Conservation (phyloP, 768 basidiomycete species). For the Phlegmacium glaucopus region DNA sequence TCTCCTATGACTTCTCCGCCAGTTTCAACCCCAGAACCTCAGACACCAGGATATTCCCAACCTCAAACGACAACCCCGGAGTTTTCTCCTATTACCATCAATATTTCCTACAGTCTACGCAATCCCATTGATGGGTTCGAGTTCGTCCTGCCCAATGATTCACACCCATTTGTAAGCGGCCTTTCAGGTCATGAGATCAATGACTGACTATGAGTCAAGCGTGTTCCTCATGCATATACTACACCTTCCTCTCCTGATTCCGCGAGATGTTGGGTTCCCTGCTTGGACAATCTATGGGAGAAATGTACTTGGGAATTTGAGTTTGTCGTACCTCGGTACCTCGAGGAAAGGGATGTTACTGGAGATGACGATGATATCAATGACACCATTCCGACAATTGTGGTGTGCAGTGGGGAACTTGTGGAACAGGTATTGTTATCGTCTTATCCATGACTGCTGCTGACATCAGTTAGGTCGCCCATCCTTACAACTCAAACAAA, state of each 20-base stretch:
- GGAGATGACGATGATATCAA: constrained; percentile 48
- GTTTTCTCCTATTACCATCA: constrained; percentile 71
- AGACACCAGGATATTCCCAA: constrained; percentile 49
- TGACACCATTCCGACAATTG: constrained; percentile 74
- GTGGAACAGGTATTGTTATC: constrained; percentile 74
- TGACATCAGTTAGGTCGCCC: constrained; percentile 61
- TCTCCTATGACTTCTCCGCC: constrained; percentile 1
- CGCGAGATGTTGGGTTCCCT: constrained; percentile 99
- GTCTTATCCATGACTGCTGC: constrained; percentile 2
- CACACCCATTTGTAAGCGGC: constrained; percentile 77
- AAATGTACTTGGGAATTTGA: constrained; percentile 99
- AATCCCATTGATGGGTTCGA: constrained; percentile 84
- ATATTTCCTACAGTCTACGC: constrained; percentile 76
- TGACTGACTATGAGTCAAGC: constrained; percentile 42
- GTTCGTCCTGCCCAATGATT: constrained; percentile 77
- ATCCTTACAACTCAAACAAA: constrained; percentile 91
- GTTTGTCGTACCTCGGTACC: constrained; percentile 84
- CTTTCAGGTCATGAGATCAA: background rate
- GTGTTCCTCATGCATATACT: constrained; percentile 91
- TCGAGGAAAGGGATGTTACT: constrained; percentile 55
- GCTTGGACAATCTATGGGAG: constrained; percentile 92
- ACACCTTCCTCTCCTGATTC: constrained; percentile 84
- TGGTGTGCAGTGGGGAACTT: constrained; percentile 92
- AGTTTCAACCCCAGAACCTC: constrained; percentile 84
- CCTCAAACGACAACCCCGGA: constrained; percentile 44